Conservation (phyloP, 768 basidiomycete genomes). For the Collybiopsis confluens region DNA sequence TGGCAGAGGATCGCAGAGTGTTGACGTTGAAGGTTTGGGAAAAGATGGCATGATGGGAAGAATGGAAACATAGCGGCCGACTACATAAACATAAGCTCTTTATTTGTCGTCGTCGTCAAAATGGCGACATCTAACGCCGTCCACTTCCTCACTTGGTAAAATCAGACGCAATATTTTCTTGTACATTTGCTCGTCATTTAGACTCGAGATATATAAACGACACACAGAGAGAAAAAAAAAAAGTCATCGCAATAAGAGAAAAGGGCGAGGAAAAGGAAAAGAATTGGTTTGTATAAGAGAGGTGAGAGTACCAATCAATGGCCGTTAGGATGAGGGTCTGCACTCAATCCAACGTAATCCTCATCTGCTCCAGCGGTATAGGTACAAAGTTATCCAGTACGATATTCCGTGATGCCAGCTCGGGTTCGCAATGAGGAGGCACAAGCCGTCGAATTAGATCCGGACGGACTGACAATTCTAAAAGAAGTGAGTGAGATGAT, state of each 20-base stretch:
- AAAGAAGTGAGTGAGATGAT: background rate
- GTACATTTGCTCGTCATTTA: conserved; percentile 33
- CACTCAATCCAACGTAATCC: conserved; percentile 86
- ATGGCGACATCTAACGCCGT: conserved; percentile 31
- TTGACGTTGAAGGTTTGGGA: conserved; percentile 20
- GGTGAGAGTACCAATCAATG: background rate
- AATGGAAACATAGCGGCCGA: background rate
- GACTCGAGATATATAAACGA: conserved; percentile 36
- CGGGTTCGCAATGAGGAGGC: conserved; percentile 84
- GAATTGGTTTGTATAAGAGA: background rate
- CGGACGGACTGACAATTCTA: conserved; percentile 95
- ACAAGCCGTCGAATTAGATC: conserved; percentile 91
- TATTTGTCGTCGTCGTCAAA: conserved; percentile 33
- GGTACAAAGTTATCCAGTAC: conserved; percentile 90
- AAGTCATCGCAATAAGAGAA: conserved; percentile 3
- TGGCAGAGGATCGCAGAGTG: conserved; percentile 72
- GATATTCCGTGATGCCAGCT: conserved; percentile 83
- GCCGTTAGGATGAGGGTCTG: conserved; percentile 4
- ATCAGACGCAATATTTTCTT: conserved; percentile 12
- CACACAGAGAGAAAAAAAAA: conserved; percentile 15
- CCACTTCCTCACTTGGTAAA: background rate
- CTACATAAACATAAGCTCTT: conserved; percentile 1
- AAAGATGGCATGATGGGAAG: conserved; percentile 14
- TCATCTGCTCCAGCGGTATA: conserved; percentile 94
- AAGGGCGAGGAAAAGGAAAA: background rate